Evolutionary conservation across 139 green algal genomes (phyloP).

Genomic region (Haematococcus lacustris): DNA sequence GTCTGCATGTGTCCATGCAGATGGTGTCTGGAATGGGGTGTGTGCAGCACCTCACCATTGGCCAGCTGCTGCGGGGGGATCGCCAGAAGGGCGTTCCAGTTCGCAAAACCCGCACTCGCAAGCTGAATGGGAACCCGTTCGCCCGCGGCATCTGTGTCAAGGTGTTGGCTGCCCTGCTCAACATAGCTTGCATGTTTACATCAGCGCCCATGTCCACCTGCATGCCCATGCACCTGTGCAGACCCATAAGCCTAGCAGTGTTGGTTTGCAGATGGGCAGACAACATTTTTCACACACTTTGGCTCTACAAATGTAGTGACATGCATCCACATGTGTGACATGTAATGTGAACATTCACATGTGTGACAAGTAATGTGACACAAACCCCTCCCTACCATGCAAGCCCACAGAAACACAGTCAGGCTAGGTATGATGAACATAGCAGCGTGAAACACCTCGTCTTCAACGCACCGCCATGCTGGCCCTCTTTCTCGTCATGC

Average conservation of each 20-base stretch:
- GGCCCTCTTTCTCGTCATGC: neutral
- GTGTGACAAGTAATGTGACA: neutral
- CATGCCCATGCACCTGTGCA: neutral
- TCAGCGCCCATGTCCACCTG: neutral
- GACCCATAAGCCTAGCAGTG: neutral
- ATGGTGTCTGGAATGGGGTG: too few relatives aligned
- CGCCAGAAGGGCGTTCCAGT: constrained; percentile 1
- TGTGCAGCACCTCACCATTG: constrained; percentile 6
- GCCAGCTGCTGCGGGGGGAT: constrained; percentile 7
- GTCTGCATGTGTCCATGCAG: too few relatives aligned
- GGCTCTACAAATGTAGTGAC: neutral
- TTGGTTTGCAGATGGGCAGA: neutral
- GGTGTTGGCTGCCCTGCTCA: neutral
- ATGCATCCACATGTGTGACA: neutral
- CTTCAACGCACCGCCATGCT: neutral
- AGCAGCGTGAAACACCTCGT: neutral
- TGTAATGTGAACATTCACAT: neutral
- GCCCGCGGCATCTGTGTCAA: constrained; percentile 35
- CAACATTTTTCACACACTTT: neutral
- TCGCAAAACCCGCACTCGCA: neutral
- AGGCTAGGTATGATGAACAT: neutral
- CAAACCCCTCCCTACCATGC: neutral
- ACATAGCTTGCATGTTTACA: neutral
- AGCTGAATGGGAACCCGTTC: constrained; percentile 27
- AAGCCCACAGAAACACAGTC: neutral